Percentiles rank a stretch among this genome's conserved stretches.
phyloP scores from a whole-genome alignment of 2,329 filamentous ascomycete species.

The Apiospora rasikravindrae region DNA sequence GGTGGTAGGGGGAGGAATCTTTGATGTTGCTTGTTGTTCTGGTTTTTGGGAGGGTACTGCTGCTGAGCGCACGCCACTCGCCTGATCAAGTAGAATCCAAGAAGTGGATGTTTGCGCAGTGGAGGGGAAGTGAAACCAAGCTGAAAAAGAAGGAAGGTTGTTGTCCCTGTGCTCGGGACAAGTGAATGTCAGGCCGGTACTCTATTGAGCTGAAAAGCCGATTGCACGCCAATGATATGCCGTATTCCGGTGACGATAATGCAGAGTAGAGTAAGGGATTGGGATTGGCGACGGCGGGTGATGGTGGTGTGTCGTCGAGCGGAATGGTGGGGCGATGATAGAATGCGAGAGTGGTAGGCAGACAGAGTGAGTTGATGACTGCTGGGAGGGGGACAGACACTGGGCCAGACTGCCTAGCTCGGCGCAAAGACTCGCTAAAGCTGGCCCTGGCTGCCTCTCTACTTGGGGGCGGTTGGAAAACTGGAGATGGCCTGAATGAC shows the following conservation, averaged over 20 bases:
- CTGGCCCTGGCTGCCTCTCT: background rate
- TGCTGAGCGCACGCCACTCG: conserved; percentile 4
- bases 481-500: background rate
- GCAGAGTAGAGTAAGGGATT: background rate
- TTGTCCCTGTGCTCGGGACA: background rate
- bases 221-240: background rate
- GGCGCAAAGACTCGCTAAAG: background rate
- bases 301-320: background rate
- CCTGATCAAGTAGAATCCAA: background rate
- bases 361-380: background rate
- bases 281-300: conserved; percentile 4
- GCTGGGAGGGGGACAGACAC: background rate
- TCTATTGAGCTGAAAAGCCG: background rate
- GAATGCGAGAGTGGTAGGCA: background rate
- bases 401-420: background rate
- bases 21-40: background rate
- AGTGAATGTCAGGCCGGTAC: background rate
- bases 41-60: background rate
- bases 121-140: conserved; percentile 8
- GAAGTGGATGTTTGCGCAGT: background rate
- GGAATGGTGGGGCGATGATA: background rate
- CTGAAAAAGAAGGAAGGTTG: background rate
- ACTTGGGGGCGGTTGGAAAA: background rate
- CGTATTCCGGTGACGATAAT: background rate
- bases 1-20: background rate